Percentiles rank a stretch among this genome's conserved stretches.
These are phyloP conservation scores for Ulvella scutata DNA, from an alignment of 139 green algal genomes.

Conservation along the genomic window DNA sequence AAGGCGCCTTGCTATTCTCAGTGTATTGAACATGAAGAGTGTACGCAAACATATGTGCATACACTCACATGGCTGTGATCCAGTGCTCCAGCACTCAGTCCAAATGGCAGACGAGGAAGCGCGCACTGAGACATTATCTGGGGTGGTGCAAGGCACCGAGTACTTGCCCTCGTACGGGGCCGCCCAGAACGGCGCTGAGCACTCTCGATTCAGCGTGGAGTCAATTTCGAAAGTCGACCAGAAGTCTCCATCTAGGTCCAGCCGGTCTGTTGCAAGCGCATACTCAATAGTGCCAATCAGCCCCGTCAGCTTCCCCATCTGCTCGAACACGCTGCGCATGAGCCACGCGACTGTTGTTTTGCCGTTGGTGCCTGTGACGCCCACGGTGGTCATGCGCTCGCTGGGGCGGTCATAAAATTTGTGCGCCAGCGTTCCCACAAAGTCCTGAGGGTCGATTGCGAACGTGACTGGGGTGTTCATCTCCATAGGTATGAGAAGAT, in stretches of 20 bases:
- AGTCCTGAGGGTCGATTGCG: not conserved
- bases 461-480: not conserved
- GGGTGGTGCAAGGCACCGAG: constrained; percentile 27
- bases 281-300: constrained; percentile 62
- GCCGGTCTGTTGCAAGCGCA: constrained; percentile 33
- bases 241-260: constrained; percentile 51
- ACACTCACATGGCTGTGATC: too few species aligned
- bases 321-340: constrained; percentile 70
- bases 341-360: constrained; percentile 94
- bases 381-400: constrained; percentile 33
- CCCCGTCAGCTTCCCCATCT: constrained; percentile 27
- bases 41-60: too few species aligned
- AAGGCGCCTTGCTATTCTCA: too few species aligned
- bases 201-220: constrained; percentile 38
- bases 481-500: not conserved
- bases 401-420: constrained; percentile 19
- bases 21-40: too few species aligned
- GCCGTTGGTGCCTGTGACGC: constrained; percentile 62
- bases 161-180: constrained; percentile 62
- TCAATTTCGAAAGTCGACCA: constrained; percentile 50
- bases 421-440: not conserved
- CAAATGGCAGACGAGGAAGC: too few species aligned
- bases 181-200: constrained; percentile 50
- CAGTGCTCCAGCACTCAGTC: too few species aligned
- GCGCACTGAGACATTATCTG: constrained; percentile 25